A percentile compares a stretch with the other conserved stretches of the same genome.
phyloP scores from a whole-genome alignment of 169 alveolate genomes.

The Plasmodium coatneyi region DNA sequence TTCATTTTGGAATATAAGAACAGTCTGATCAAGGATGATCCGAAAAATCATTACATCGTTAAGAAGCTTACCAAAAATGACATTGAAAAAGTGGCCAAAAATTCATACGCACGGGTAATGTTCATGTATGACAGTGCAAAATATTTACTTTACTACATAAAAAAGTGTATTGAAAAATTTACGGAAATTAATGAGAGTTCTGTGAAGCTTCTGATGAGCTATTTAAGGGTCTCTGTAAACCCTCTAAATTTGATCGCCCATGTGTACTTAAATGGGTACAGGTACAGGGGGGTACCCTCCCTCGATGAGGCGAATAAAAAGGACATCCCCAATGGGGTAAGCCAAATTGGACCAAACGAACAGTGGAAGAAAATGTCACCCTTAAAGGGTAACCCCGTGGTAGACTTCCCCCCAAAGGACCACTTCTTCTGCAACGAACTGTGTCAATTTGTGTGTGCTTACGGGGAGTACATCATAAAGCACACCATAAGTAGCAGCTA shows the following conservation, averaged over 20 bases:
- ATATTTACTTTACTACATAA: conserved; percentile 46
- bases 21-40: not conserved
- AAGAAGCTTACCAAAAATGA: conserved; percentile 20
- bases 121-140: conserved; percentile 41
- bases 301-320: not conserved
- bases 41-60: conserved; percentile 38
- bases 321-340: not conserved
- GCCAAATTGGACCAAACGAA: not conserved
- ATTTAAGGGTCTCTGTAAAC: conserved; percentile 16
- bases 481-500: conserved; percentile 54
- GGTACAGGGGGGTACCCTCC: not conserved
- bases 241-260: conserved; percentile 40
- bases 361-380: not conserved
- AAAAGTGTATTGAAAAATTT: conserved; percentile 2
- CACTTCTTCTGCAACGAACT: conserved; percentile 52
- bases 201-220: conserved; percentile 15
- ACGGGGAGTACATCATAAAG: conserved; percentile 57
- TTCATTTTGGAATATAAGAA: conserved; percentile 56
- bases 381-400: not conserved
- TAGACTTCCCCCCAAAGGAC: not conserved
- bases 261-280: conserved; percentile 36
- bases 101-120: conserved; percentile 36
- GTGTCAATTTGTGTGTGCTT: conserved; percentile 26
- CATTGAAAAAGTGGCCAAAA: conserved; percentile 37
- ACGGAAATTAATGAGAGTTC: conserved; percentile 8